Evolutionary conservation across 2,329 filamentous ascomycete genomes (phyloP).

Genomic region (Cladophialophora exuberans): DNA sequence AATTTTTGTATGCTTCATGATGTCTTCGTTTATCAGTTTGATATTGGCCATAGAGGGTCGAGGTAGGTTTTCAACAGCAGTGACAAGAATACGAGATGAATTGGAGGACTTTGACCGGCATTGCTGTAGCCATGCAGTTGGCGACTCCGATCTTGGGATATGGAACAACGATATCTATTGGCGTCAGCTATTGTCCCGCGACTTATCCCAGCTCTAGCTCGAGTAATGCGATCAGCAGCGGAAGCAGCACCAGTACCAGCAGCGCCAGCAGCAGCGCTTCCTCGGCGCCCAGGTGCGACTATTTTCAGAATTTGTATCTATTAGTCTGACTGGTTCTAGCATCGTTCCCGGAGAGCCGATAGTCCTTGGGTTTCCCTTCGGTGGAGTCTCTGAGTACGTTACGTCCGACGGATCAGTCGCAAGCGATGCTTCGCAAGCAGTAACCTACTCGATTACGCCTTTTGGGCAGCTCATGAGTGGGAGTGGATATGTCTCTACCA

Average conservation of each 20-base stretch:
- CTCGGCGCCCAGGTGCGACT: constrained; percentile 19
- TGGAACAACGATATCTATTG: constrained; percentile 26
- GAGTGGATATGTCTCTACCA: constrained; percentile 23
- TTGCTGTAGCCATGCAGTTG: constrained; percentile 14
- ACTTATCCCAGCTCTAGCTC: constrained; percentile 21
- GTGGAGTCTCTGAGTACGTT: constrained; percentile 15
- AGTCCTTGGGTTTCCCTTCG: constrained; percentile 15
- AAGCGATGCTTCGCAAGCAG: constrained; percentile 18
- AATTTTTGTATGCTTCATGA: not conserved
- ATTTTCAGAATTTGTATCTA: not conserved
- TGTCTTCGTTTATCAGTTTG: not conserved
- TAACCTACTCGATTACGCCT: constrained; percentile 15
- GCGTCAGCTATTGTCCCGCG: constrained; percentile 24
- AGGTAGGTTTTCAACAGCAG: not conserved
- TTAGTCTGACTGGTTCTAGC: constrained; percentile 1
- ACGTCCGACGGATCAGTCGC: constrained; percentile 21
- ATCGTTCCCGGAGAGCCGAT: constrained; percentile 1
- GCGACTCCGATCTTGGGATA: constrained; percentile 14
- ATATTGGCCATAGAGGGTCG: not conserved
- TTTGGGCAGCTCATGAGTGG: constrained; percentile 23
- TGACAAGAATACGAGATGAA: constrained; percentile 12
- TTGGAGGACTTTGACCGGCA: constrained; percentile 5
- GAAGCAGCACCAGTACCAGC: not conserved
- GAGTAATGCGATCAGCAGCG: constrained; percentile 4
- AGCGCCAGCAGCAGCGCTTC: constrained; percentile 3